phyloP scores from a whole-genome alignment of 768 basidiomycete species.

The Asterophora parasitica region DNA sequence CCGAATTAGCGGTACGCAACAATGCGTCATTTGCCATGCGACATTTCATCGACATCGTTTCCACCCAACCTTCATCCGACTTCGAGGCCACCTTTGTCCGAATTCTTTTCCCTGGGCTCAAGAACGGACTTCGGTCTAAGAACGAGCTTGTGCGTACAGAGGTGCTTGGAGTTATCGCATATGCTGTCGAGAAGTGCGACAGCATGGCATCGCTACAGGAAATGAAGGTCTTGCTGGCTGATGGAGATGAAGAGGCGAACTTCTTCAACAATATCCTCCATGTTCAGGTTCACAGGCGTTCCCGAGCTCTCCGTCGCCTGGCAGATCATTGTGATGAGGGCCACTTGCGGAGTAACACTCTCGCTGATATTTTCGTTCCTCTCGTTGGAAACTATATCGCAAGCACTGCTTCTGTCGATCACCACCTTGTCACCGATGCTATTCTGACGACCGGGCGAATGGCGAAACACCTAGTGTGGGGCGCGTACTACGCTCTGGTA shows the following conservation, averaged over 20 bases:
- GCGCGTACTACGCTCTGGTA: slow-evolving; percentile 73
- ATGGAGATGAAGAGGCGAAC: slow-evolving; percentile 89
- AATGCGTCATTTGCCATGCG: slow-evolving; percentile 75
- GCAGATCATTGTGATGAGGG: slow-evolving; percentile 70
- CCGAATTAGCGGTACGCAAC: slow-evolving; percentile 81
- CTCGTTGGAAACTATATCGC: slow-evolving; percentile 78
- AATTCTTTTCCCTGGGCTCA: slow-evolving; percentile 71
- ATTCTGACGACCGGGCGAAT: slow-evolving; percentile 76
- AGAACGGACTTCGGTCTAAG: slow-evolving; percentile 74
- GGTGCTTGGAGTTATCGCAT: slow-evolving; percentile 70
- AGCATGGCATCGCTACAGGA: slow-evolving; percentile 63
- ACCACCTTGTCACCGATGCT: slow-evolving; percentile 88
- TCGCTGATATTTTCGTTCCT: slow-evolving; percentile 83
- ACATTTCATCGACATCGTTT: slow-evolving; percentile 68
- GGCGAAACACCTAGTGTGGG: slow-evolving; percentile 76
- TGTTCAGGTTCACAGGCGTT: slow-evolving; percentile 86
- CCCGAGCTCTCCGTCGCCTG: slow-evolving; percentile 80
- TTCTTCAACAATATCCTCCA: slow-evolving; percentile 97
- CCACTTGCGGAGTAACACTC: slow-evolving; percentile 58
- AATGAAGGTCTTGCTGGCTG: slow-evolving; percentile 75
- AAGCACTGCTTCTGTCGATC: slow-evolving; percentile 59
- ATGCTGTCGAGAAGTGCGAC: slow-evolving; percentile 63
- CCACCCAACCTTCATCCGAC: slow-evolving; percentile 34
- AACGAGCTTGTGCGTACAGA: slow-evolving; percentile 86
- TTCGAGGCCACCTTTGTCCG: slow-evolving; percentile 55